Percentiles rank a stretch among this genome's conserved stretches.
These are phyloP conservation scores for Clarireedia monteithiana DNA, from an alignment of 2,329 filamentous ascomycete species.

Conservation along the genomic window DNA sequence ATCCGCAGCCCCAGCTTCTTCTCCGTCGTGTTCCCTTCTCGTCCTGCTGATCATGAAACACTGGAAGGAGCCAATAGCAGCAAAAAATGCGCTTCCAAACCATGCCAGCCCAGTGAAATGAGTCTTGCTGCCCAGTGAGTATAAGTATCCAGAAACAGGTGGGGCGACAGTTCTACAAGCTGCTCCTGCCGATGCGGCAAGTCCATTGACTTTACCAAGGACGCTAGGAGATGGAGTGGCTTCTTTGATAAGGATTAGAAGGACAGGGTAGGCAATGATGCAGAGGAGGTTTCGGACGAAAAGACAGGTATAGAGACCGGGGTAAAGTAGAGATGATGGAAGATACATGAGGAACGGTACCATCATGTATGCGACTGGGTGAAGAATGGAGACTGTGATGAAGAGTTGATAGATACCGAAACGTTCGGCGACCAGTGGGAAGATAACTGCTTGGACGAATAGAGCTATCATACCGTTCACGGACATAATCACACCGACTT, in stretches of 20 bases:
- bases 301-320: conserved; percentile 45
- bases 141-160: conserved; percentile 55
- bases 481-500: conserved; percentile 54
- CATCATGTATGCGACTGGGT: conserved; percentile 53
- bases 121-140: conserved; percentile 49
- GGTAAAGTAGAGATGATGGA: conserved; percentile 41
- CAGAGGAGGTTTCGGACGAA: conserved; percentile 50
- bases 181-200: conserved; percentile 57
- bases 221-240: conserved; percentile 49
- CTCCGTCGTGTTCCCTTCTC: conserved; percentile 10
- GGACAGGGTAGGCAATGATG: conserved; percentile 56
- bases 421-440: conserved; percentile 50
- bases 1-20: not conserved
- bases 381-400: conserved; percentile 48
- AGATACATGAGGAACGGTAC: conserved; percentile 51
- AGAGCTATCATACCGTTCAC: conserved; percentile 52
- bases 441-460: conserved; percentile 51
- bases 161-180: conserved; percentile 62
- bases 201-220: conserved; percentile 57
- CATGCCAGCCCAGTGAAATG: conserved; percentile 55
- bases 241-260: conserved; percentile 62
- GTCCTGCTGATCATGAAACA: conserved; percentile 38
- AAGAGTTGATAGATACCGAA: conserved; percentile 53
- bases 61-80: conserved; percentile 49
- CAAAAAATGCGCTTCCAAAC: conserved; percentile 53